These are phyloP conservation scores for Lepidium sativum DNA, from an alignment of 345 rosid species.

Conservation along the genomic window DNA sequence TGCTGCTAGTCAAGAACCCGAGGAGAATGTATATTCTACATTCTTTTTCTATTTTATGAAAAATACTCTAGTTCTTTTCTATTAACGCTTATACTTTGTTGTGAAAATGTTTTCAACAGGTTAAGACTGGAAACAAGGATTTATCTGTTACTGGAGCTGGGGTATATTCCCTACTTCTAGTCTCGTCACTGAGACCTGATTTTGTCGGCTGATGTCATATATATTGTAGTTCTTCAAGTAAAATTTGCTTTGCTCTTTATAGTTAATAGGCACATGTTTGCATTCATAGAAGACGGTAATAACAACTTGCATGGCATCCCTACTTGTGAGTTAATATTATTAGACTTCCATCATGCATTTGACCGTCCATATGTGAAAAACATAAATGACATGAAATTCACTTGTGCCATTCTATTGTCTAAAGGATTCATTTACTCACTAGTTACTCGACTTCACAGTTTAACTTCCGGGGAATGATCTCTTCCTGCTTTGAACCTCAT, in stretches of 20 bases:
- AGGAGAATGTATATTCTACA: conserved; percentile 39
- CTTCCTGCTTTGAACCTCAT: conserved; percentile 97
- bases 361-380: background rate
- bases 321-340: background rate
- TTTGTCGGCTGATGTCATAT: conserved; percentile 12
- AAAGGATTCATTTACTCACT: conserved; percentile 3
- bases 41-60: background rate
- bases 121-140: conserved; percentile 60
- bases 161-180: conserved; percentile 42
- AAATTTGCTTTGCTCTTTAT: background rate
- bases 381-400: background rate
- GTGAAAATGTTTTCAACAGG: conserved; percentile 41
- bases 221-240: background rate
- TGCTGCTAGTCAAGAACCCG: conserved; percentile 67
- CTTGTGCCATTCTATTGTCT: conserved; percentile 6
- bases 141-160: conserved; percentile 91
- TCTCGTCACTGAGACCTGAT: background rate
- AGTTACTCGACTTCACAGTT: conserved; percentile 48
- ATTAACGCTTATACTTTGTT: background rate
- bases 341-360: conserved; percentile 3
- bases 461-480: conserved; percentile 93
- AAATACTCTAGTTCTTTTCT: conserved; percentile 3
- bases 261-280: conserved; percentile 8
- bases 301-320: background rate
- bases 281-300: background rate